Percentiles rank a stretch among this genome's conserved stretches.
phyloP scores from a whole-genome alignment of 441 rosid species.

The Viola pubescens region DNA sequence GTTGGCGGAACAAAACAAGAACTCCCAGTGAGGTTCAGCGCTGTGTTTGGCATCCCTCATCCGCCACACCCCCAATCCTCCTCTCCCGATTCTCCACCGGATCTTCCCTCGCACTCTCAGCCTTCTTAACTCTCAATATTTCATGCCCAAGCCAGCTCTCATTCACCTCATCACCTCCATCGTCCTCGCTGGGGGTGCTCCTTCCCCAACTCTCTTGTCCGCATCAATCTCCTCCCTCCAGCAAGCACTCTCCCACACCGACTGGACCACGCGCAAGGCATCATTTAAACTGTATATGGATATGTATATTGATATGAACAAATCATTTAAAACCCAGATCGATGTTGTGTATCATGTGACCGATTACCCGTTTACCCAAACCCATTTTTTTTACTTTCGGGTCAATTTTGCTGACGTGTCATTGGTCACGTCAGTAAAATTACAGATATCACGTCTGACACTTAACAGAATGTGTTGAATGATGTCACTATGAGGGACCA shows the following conservation, averaged over 20 bases:
- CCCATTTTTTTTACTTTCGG: too few relatives aligned
- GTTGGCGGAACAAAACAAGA: conserved; percentile 84
- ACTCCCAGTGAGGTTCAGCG: conserved; percentile 75
- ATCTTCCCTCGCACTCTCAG: conserved; percentile 62
- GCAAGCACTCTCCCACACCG: conserved; percentile 64
- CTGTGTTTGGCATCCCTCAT: conserved; percentile 76
- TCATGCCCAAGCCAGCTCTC: conserved; percentile 76
- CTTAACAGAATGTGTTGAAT: too few relatives aligned
- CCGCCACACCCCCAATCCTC: conserved; percentile 52
- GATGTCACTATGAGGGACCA: too few relatives aligned
- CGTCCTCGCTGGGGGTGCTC: conserved; percentile 84
- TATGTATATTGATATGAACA: too few relatives aligned
- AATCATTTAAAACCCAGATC: too few relatives aligned
- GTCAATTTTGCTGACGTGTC: too few relatives aligned
- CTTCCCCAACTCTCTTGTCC: conserved; percentile 41
- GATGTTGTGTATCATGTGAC: too few relatives aligned
- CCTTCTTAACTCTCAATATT: conserved; percentile 75
- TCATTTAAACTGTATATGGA: too few relatives aligned
- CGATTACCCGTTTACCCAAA: too few relatives aligned
- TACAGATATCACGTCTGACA: too few relatives aligned
- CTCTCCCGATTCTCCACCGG: conserved; percentile 57
- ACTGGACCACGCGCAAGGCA: conserved; percentile 92
- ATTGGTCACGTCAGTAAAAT: too few relatives aligned
- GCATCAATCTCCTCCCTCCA: conserved; percentile 66
- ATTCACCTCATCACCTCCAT: conserved; percentile 73